These are phyloP conservation scores for Scheffersomyces stipitis DNA, from an alignment of 805 yeast genomes.

Conservation along the genomic window DNA sequence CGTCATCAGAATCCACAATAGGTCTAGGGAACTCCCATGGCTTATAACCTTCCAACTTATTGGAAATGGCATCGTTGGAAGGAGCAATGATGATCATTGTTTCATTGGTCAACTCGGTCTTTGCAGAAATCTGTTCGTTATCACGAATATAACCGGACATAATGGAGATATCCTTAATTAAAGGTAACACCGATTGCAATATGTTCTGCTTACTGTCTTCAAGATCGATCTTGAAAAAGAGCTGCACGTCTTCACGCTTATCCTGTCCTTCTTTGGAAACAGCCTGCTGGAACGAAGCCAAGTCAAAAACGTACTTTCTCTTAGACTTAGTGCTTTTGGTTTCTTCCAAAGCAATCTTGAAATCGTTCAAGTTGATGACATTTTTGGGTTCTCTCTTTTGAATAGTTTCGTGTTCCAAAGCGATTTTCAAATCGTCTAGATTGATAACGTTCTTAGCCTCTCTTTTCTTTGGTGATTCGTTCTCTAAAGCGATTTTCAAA, in stretches of 20 bases:
- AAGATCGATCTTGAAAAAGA: conserved; percentile 11
- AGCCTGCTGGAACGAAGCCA: neutral
- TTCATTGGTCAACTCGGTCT: conserved; percentile 46
- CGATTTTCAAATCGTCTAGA: conserved; percentile 4
- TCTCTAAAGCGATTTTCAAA: neutral
- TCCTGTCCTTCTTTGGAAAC: neutral
- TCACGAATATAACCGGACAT: conserved; percentile 75
- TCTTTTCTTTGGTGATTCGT: conserved; percentile 1
- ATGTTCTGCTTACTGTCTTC: conserved; percentile 17
- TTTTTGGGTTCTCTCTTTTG: neutral
- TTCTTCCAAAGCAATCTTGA: neutral
- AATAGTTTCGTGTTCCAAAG: neutral
- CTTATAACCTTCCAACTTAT: conserved; percentile 50
- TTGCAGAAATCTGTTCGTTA: conserved; percentile 45
- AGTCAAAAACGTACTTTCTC: conserved; percentile 1
- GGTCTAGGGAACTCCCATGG: conserved; percentile 82
- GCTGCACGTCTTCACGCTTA: conserved; percentile 7
- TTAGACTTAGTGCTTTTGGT: neutral
- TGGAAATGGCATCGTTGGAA: conserved; percentile 50
- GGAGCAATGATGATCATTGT: conserved; percentile 69
- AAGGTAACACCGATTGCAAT: conserved; percentile 39
- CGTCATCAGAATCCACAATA: conserved; percentile 37
- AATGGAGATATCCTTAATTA: conserved; percentile 45
- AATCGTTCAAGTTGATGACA: conserved; percentile 2
- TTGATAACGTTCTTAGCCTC: conserved; percentile 5